Percentiles rank a stretch among this genome's conserved stretches.
These are phyloP conservation scores for Hypomyces rosellus DNA, from an alignment of 2,329 filamentous ascomycete species.

Conservation along the genomic window DNA sequence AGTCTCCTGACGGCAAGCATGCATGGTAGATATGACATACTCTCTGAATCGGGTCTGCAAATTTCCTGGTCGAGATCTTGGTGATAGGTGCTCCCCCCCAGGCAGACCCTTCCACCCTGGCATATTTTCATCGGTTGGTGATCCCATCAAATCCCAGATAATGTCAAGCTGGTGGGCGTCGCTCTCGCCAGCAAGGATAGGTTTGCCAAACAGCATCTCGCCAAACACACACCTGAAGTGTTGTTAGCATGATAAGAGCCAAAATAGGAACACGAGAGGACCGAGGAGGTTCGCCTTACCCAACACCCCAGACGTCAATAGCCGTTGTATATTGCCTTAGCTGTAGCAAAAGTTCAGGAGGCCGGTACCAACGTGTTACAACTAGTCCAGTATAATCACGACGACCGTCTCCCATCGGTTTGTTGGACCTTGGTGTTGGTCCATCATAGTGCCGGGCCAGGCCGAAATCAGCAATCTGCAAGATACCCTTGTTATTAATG, in stretches of 20 bases:
- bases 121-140: constrained; percentile 86
- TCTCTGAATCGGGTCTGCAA: constrained; percentile 70
- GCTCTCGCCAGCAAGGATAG: constrained; percentile 84
- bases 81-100: constrained; percentile 67
- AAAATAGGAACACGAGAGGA: background rate
- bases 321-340: constrained; percentile 91
- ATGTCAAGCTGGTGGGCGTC: constrained; percentile 86
- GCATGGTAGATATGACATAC: constrained; percentile 32
- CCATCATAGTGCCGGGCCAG: constrained; percentile 92
- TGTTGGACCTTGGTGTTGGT: constrained; percentile 65
- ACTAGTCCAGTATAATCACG: constrained; percentile 95
- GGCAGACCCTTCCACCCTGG: constrained; percentile 81
- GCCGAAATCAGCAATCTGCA: constrained; percentile 97
- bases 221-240: constrained; percentile 86
- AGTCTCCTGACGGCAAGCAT: background rate
- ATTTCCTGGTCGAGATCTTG: constrained; percentile 57
- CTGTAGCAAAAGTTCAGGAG: constrained; percentile 84
- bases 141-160: constrained; percentile 88
- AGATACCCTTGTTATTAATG: constrained; percentile 86
- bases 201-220: constrained; percentile 92
- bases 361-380: constrained; percentile 94
- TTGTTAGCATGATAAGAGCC: constrained; percentile 14
- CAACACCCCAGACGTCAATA: constrained; percentile 97
- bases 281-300: constrained; percentile 47
- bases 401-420: constrained; percentile 74